Base-by-base conservation (phyloP, 371 early-diverging fungal genomes). In the Rhizopus sp. region DNA sequence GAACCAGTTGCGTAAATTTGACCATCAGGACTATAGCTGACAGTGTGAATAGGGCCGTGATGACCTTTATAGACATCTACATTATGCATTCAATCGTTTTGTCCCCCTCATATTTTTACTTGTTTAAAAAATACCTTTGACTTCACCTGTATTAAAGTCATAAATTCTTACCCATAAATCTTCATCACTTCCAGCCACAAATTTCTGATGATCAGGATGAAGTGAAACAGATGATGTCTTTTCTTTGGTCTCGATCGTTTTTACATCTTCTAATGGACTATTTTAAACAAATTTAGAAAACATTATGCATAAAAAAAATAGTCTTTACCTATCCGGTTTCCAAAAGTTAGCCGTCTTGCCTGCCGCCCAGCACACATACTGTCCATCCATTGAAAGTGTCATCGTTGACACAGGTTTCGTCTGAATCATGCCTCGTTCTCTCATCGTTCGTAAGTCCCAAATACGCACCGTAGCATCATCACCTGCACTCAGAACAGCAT, bases 11-110 rank as follows among this genome's bases (percentile, higher is more conserved):
- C 92, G 69, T 93, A 94, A 8, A 94, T 69, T 55, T 91, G 87
- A 41, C 94, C 94, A 70, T 94, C 94, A 30, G 94, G 94, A 45
- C 92, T 92, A 64, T 92, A 92, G 58, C 90, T 89, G 33, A 90
- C 89, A 46, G 90, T 89, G 57, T 93, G 93, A 39, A 94, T 87
- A 0, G 91, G 88, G 2, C 93, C 93, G 62, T 93, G 93, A 69
- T 94, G 94, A 23, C 94, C 94, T 66, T 92, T 91, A 64, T 89
- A 88, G 7, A 89, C 82, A 64, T 91, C 92, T 60, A 44, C 9
- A 6, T 38, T 39, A 5, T 12, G 3, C n/a, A 23, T 23, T 23
- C 2, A 23, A 23, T 23, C 23, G 23, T 23, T 23, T 23, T 23
- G 23, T 23, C 23, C 2, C 2, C 2, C 6, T n/a, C 8, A 42